Evolutionary conservation across 192 early-diverging fungal genomes (phyloP).

Genomic region (Podila minutissima): DNA sequence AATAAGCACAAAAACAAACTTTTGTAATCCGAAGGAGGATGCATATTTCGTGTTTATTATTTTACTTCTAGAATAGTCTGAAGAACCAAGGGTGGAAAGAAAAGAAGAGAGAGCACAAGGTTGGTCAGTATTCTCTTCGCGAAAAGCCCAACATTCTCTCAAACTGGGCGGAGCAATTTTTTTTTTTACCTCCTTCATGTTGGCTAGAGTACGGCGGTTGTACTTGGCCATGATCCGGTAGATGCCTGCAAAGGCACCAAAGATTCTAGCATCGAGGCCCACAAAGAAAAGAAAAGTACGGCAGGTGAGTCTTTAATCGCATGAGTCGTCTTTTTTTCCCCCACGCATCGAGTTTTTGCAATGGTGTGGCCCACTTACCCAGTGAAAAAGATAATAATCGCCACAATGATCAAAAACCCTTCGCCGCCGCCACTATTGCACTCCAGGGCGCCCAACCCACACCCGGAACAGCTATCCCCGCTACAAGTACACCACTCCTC

Average conservation of each 20-base stretch:
- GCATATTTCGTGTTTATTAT: constrained; percentile 9
- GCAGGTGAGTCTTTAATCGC: background rate
- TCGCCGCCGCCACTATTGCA: background rate
- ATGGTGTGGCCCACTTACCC: constrained; percentile 8
- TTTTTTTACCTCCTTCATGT: constrained; percentile 35
- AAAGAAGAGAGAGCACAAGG: background rate
- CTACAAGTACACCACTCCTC: background rate
- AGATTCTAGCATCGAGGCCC: constrained; percentile 6
- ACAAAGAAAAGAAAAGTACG: background rate
- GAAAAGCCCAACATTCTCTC: background rate
- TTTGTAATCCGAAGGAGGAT: too few species aligned
- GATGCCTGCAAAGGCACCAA: constrained; percentile 21
- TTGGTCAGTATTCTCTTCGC: background rate
- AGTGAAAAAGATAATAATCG: background rate
- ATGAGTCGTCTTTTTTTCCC: too few species aligned
- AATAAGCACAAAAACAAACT: too few species aligned
- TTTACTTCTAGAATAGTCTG: constrained; percentile 42
- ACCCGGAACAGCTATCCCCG: background rate
- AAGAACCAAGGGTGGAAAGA: background rate
- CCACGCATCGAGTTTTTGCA: too few species aligned
- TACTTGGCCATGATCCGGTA: constrained; percentile 6
- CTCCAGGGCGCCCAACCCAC: background rate
- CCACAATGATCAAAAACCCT: background rate
- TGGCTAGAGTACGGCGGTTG: constrained; percentile 6
- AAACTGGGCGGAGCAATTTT: background rate